Evolutionary conservation across 768 basidiomycete genomes (phyloP), one percentile per base, ranked within the genome.

Genomic region (Leccinum imitatum): DNA sequence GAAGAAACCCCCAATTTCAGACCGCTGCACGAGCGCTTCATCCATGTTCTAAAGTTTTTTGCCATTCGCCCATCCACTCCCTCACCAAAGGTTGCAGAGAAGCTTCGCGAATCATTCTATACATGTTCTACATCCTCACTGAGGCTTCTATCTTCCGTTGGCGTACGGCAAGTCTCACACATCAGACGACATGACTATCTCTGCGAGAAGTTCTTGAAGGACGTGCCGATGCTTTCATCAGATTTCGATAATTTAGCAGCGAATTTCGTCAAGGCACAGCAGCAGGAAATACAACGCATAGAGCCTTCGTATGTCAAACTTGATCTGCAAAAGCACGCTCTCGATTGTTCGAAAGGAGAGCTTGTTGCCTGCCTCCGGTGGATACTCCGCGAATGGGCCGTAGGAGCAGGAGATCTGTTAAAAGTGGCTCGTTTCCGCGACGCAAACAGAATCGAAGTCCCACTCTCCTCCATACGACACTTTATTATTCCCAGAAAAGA

Each of bases 201-300:
- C 6, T 53, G 52, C 21, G 33, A 21, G 33, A 35, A 37, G 52
- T 53, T 53, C 33, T 21, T 98, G 62, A 89, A 88, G 63, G 75
- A 83, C 41, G 76, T 95, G 15, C 87, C 95, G 0, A 80, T 90
- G 27, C 69, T 97, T 8, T 86, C 91, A 0, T 76, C 82, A 0
- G 77, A 82, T 3, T 71, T 91, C 27, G 0, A 27, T 93, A 60
- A 0, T 1, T 81, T 79, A 14, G 87, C 87, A 1, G 70, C 77
- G 14, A 11, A 77, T 94, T n/a, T 79, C 80, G 19, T 75, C 79
- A 2, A 55, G 1, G 30, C 44, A 1, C 25, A 58, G 10, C 61
- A 1, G 7, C 56, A 60, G 17, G 39, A 53, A 21, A 58, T 65
- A 52, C 15, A 6, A 2, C 2, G 4, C 2, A 35, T 54, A 27